Evolutionary conservation across 352 stramenopile species (phyloP).

Genomic region (Phytopythium montanum): DNA sequence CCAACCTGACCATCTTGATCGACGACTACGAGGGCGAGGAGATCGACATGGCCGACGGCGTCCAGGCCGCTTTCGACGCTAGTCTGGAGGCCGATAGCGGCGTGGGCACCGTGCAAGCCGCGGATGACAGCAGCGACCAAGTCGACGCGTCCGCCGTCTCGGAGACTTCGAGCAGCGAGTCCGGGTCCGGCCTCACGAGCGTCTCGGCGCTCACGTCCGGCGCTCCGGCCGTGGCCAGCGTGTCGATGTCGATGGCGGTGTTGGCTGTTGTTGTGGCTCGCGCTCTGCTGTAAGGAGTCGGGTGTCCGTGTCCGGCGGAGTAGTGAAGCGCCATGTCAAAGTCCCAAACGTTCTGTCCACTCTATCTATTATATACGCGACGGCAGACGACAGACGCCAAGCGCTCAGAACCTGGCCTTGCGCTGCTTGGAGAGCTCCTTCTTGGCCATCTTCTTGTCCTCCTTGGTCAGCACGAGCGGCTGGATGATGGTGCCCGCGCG

Average conservation of each 20-base stretch:
- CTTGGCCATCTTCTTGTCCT: slow-evolving; percentile 81
- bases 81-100: slow-evolving; percentile 22
- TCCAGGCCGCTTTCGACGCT: slow-evolving; percentile 28
- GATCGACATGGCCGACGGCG: slow-evolving; percentile 25
- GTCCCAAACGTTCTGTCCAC: not conserved
- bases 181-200: slow-evolving; percentile 8
- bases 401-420: slow-evolving; percentile 74
- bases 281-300: not conserved
- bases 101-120: slow-evolving; percentile 16
- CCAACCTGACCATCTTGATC: slow-evolving; percentile 37
- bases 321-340: not conserved
- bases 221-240: not conserved
- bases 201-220: slow-evolving; percentile 15
- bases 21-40: slow-evolving; percentile 18
- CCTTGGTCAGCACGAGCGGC: slow-evolving; percentile 87
- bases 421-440: slow-evolving; percentile 75
- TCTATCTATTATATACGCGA: slow-evolving; percentile 6
- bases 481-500: slow-evolving; percentile 92
- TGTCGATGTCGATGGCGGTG: not conserved
- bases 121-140: slow-evolving; percentile 12
- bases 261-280: not conserved
- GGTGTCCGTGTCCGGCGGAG: not conserved
- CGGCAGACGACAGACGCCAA: not conserved
- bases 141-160: not conserved
- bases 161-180: not conserved